Conservation (phyloP, 768 basidiomycete genomes). For the Naematelia encephala region DNA sequence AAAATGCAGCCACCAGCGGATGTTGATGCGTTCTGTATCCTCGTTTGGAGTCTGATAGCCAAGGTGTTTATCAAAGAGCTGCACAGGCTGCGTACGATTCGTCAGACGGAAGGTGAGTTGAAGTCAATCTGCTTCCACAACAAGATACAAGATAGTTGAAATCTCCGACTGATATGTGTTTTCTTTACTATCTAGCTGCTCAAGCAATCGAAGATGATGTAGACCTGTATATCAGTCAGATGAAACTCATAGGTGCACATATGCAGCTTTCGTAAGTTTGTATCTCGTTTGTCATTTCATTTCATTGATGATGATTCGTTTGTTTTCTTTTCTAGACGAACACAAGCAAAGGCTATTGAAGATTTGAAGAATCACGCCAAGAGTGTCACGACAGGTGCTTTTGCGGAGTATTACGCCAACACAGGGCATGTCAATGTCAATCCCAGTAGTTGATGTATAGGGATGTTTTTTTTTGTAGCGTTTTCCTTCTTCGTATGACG, state of each 20-base stretch:
- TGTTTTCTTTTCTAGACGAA: not conserved
- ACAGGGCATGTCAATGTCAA: too few relatives aligned
- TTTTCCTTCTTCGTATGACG: too few relatives aligned
- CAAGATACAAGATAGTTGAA: too few relatives aligned
- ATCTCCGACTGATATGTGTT: not conserved
- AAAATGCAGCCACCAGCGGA: constrained; percentile 29
- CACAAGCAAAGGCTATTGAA: constrained; percentile 10
- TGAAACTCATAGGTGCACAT: constrained; percentile 5
- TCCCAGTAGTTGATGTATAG: too few relatives aligned
- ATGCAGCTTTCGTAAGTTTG: constrained; percentile 11
- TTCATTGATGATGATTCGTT: too few relatives aligned
- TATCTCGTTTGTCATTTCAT: not conserved
- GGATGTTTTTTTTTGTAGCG: too few relatives aligned
- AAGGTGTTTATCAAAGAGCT: constrained; percentile 37
- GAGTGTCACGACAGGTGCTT: not conserved
- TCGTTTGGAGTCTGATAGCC: constrained; percentile 39
- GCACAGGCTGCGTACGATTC: constrained; percentile 16
- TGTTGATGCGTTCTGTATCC: constrained; percentile 30
- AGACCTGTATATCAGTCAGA: constrained; percentile 6
- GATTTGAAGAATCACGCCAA: constrained; percentile 6
- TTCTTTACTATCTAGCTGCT: too few relatives aligned
- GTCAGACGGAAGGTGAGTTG: constrained; percentile 7
- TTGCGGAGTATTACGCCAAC: not conserved
- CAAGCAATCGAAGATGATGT: constrained; percentile 3
- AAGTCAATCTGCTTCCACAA: too few relatives aligned